A percentile compares a stretch with the other conserved stretches of the same genome.
Evolutionary conservation across 2,329 filamentous ascomycete species (phyloP).

Genomic region (Aspergillus candidus): DNA sequence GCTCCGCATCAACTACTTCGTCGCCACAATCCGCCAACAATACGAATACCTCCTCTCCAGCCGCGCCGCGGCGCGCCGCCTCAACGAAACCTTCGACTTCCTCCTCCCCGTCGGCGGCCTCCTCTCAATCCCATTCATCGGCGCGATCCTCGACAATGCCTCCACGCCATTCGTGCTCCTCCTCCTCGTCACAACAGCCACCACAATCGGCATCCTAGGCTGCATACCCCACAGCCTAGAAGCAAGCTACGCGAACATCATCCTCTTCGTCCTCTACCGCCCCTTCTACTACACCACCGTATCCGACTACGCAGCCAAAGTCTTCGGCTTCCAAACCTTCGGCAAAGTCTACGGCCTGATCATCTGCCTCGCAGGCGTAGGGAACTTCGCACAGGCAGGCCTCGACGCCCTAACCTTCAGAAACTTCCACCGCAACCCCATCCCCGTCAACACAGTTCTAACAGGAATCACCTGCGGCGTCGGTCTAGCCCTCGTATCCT

Average conservation of each 20-base stretch:
- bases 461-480: conserved; percentile 56
- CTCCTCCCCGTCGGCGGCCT: conserved; percentile 77
- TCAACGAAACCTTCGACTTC: conserved; percentile 85
- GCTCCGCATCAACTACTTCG: conserved; percentile 86
- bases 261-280: conserved; percentile 75
- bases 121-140: conserved; percentile 80
- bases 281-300: conserved; percentile 87
- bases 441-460: conserved; percentile 69
- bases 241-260: conserved; percentile 65
- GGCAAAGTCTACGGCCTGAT: conserved; percentile 91
- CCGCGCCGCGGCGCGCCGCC: conserved; percentile 53
- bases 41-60: conserved; percentile 69
- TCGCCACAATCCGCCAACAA: conserved; percentile 77
- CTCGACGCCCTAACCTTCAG: conserved; percentile 73
- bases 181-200: conserved; percentile 64
- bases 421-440: conserved; percentile 63
- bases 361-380: conserved; percentile 75
- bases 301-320: conserved; percentile 82
- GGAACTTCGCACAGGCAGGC: conserved; percentile 77
- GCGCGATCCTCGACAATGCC: conserved; percentile 68
- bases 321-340: conserved; percentile 87
- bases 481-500: conserved; percentile 61
- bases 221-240: conserved; percentile 65
- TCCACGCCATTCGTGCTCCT: conserved; percentile 66
- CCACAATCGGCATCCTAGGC: conserved; percentile 69